Percentiles rank a stretch among this genome's conserved stretches.
These are phyloP conservation scores for Clarireedia paspali DNA, from an alignment of 2,329 filamentous ascomycete genomes.

Conservation along the genomic window DNA sequence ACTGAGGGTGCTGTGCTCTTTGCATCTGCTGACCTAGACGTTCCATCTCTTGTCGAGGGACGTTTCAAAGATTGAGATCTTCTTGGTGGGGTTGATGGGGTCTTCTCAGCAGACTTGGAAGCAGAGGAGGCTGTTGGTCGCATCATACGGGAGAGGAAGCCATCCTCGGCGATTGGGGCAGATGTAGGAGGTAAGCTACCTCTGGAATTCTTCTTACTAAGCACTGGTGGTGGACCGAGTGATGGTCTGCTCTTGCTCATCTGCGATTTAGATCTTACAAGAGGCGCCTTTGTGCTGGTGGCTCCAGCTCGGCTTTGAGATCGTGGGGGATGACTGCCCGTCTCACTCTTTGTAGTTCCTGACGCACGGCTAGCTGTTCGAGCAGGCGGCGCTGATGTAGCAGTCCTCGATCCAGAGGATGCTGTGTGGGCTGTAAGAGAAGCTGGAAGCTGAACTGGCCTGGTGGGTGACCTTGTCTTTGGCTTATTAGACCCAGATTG, in stretches of 20 bases:
- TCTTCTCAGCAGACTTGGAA: conserved; percentile 60
- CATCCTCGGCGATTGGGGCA: conserved; percentile 51
- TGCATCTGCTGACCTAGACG: conserved; percentile 16
- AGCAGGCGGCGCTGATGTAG: conserved; percentile 28
- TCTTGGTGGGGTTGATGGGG: conserved; percentile 37
- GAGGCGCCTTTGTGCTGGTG: conserved; percentile 13
- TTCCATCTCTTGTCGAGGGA: conserved; percentile 23
- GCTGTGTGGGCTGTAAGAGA: conserved; percentile 64
- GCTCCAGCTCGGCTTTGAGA: conserved; percentile 25
- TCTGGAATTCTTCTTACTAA: conserved; percentile 43
- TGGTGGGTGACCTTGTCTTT: conserved; percentile 61
- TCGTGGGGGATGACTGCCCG: conserved; percentile 25
- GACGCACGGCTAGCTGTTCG: conserved; percentile 37
- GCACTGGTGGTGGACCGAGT: conserved; percentile 44
- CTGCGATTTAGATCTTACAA: conserved; percentile 22
- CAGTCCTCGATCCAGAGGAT: conserved; percentile 57
- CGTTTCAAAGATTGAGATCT: conserved; percentile 21
- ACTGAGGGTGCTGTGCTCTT: conserved; percentile 9
- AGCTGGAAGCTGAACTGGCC: conserved; percentile 57
- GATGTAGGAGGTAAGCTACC: conserved; percentile 43
- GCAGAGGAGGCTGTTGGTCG: conserved; percentile 64
- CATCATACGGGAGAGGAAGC: conserved; percentile 77
- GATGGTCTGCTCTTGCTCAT: conserved; percentile 29
- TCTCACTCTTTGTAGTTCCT: conserved; percentile 29
- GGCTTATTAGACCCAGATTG: conserved; percentile 43